phyloP scores from a whole-genome alignment of 2,329 filamentous ascomycete species.

The Pochonia chlamydosporia region DNA sequence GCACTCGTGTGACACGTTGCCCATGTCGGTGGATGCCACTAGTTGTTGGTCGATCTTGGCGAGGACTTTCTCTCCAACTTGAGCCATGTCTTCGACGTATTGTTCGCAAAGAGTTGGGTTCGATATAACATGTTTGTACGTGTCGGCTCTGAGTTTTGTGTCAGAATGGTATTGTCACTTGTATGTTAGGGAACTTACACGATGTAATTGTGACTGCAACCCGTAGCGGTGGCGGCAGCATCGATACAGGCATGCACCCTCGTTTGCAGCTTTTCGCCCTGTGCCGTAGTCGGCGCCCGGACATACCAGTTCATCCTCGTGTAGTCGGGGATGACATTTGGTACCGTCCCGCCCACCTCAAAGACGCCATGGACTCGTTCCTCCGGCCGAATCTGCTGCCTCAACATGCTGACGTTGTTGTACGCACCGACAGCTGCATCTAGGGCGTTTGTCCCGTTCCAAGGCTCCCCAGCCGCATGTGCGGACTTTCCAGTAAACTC shows the following conservation, averaged over 20 bases:
- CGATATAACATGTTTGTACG: constrained; percentile 39
- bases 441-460: constrained; percentile 31
- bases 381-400: constrained; percentile 31
- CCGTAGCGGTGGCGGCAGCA: constrained; percentile 27
- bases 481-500: constrained; percentile 27
- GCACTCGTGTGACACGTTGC: constrained; percentile 41
- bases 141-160: constrained; percentile 14
- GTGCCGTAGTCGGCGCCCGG: constrained; percentile 25
- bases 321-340: constrained; percentile 34
- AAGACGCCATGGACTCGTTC: constrained; percentile 33
- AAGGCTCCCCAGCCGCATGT: constrained; percentile 30
- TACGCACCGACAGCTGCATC: constrained; percentile 31
- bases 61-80: constrained; percentile 30
- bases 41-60: constrained; percentile 28
- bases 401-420: constrained; percentile 27
- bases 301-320: constrained; percentile 34
- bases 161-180: too few relatives aligned
- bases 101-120: constrained; percentile 38
- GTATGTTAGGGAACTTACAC: constrained; percentile 20
- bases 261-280: constrained; percentile 19
- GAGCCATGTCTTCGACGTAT: constrained; percentile 38
- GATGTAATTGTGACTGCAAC: constrained; percentile 28
- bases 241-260: constrained; percentile 31
- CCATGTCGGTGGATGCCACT: constrained; percentile 42
- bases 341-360: constrained; percentile 26